Conservation (phyloP, 768 basidiomycete genomes). For the Calvatia gigantea region DNA sequence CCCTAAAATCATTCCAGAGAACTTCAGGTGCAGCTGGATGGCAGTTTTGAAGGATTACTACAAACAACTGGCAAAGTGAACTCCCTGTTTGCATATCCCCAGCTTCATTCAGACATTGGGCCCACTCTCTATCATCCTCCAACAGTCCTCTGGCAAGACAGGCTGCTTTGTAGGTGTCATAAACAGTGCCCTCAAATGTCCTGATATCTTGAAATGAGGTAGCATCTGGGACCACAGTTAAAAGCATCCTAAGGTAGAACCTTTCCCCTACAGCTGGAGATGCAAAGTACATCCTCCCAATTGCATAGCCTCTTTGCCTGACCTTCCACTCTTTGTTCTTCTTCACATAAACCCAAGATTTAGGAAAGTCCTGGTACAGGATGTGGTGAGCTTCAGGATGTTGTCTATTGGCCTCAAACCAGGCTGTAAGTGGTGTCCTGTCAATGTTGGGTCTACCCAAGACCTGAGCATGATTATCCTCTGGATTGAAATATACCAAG, state of each 20-base stretch:
- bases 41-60: constrained; percentile 29
- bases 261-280: constrained; percentile 33
- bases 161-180: constrained; percentile 33
- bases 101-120: constrained; percentile 35
- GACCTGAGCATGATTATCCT: constrained; percentile 23
- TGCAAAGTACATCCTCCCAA: constrained; percentile 39
- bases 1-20: constrained; percentile 35
- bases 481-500: constrained; percentile 29
- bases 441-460: constrained; percentile 11
- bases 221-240: constrained; percentile 35
- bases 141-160: constrained; percentile 40
- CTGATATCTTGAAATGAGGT: constrained; percentile 24
- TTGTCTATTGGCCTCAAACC: constrained; percentile 27
- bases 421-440: constrained; percentile 26
- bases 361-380: constrained; percentile 36
- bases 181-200: constrained; percentile 13
- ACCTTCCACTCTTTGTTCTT: constrained; percentile 23
- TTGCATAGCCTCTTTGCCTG: constrained; percentile 26
- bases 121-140: constrained; percentile 47
- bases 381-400: constrained; percentile 4
- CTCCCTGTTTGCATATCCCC: constrained; percentile 32
- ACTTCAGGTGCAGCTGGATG: constrained; percentile 25
- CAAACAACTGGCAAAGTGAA: constrained; percentile 35
- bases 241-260: constrained; percentile 38
- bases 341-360: constrained; percentile 13